phyloP scores from a whole-genome alignment of 495 filamentous ascomycete genomes.

The Aspergillus asperescens region DNA sequence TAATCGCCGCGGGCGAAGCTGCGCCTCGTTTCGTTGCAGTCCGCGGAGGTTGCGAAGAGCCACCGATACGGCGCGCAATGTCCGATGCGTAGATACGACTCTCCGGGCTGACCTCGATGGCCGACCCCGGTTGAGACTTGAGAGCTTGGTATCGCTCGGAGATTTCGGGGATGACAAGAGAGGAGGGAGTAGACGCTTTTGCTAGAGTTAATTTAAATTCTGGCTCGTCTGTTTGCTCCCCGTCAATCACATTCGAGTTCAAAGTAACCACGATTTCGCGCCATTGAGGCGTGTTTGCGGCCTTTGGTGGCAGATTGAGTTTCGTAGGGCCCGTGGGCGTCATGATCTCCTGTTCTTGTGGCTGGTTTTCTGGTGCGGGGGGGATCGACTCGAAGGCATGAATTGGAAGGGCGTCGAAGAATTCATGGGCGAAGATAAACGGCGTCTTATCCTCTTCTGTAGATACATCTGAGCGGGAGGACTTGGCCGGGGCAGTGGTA shows the following conservation, averaged over 20 bases:
- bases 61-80: constrained; percentile 78
- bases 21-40: constrained; percentile 13
- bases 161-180: constrained; percentile 76
- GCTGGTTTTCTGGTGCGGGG: constrained; percentile 32
- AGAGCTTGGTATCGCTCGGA: constrained; percentile 76
- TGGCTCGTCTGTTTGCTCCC: constrained; percentile 43
- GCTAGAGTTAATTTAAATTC: constrained; percentile 83
- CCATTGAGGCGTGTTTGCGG: constrained; percentile 63
- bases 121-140: constrained; percentile 52
- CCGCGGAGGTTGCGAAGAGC: constrained; percentile 42
- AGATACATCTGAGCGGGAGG: not conserved
- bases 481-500: not conserved
- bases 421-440: constrained; percentile 94
- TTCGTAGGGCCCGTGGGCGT: constrained; percentile 43
- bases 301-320: constrained; percentile 38
- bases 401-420: constrained; percentile 98
- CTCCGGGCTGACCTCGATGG: constrained; percentile 88
- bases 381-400: constrained; percentile 81
- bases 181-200: constrained; percentile 69
- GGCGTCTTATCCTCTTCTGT: constrained; percentile 60
- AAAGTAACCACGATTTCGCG: constrained; percentile 79
- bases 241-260: constrained; percentile 50
- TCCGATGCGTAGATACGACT: constrained; percentile 69
- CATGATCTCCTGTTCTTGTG: constrained; percentile 36
- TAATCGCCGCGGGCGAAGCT: constrained; percentile 14